These are phyloP conservation scores for Rhodotorula sp. DNA, from an alignment of 1,284 basidiomycete species.

Conservation along the genomic window DNA sequence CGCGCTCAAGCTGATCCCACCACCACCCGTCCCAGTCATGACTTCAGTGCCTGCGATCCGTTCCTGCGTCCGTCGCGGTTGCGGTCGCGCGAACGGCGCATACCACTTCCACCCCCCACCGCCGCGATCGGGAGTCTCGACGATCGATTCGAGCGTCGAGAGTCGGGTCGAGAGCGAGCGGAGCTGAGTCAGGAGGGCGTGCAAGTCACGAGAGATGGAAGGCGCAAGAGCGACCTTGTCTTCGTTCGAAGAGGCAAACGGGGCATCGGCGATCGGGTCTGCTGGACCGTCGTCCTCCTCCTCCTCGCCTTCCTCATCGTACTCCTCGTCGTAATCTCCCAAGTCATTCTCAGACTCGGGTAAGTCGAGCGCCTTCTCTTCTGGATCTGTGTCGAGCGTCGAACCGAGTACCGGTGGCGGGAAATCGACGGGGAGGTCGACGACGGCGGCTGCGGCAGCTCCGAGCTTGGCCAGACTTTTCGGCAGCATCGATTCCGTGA, in stretches of 20 bases:
- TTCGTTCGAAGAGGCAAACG: background rate
- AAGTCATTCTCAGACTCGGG: background rate
- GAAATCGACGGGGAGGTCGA: constrained; percentile 25
- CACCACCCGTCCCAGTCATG: constrained; percentile 1
- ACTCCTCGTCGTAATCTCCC: background rate
- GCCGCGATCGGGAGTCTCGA: background rate
- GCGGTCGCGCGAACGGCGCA: background rate
- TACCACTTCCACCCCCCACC: background rate
- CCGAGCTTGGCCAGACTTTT: constrained; percentile 42
- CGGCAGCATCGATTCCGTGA: constrained; percentile 42
- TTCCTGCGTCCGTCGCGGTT: no score
- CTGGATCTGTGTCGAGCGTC: background rate
- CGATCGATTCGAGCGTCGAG: constrained; percentile 29
- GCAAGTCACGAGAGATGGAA: constrained; percentile 21
- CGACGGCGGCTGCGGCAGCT: constrained; percentile 8
- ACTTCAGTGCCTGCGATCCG: background rate
- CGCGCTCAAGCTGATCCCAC: constrained; percentile 6
- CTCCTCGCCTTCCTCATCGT: no score
- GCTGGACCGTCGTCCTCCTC: constrained; percentile 9
- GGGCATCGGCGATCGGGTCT: background rate
- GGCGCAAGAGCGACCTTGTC: constrained; percentile 3
- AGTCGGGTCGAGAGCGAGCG: constrained; percentile 25
- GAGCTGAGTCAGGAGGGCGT: constrained; percentile 27
- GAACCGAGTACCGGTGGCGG: constrained; percentile 40
- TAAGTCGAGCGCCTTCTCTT: constrained; percentile 4